phyloP scores from a whole-genome alignment of 208 protist genomes.

The Acanthamoeba castellanii region DNA sequence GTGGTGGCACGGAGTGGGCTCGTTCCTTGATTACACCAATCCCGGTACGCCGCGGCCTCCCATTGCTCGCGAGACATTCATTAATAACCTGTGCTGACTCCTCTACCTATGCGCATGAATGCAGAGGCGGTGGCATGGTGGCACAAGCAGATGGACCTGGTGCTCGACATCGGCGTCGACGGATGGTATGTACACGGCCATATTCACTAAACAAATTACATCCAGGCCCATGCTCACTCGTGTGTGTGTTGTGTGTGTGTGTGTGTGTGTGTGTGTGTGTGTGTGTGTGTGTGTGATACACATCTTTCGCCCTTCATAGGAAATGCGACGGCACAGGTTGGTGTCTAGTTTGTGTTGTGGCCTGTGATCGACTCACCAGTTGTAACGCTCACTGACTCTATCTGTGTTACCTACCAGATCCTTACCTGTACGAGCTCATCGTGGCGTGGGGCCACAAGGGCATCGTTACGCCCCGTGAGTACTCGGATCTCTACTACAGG shows the following conservation, averaged over 20 bases:
- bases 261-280: no score
- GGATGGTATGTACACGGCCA: constrained; percentile 21
- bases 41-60: not conserved
- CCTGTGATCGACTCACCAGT: not conserved
- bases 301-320: not conserved
- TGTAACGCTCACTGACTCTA: not conserved
- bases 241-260: no score
- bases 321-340: constrained; percentile 76
- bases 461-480: constrained; percentile 54
- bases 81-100: not conserved
- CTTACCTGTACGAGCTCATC: constrained; percentile 73
- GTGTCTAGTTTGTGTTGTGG: not conserved
- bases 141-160: constrained; percentile 74
- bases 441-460: constrained; percentile 39
- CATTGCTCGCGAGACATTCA: not conserved
- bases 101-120: not conserved
- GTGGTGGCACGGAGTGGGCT: constrained; percentile 76
- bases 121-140: constrained; percentile 71
- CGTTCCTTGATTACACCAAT: constrained; percentile 74
- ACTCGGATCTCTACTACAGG: constrained; percentile 76
- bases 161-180: constrained; percentile 77
- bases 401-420: constrained; percentile 16
- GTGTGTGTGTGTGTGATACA: not conserved
- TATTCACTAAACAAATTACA: not conserved
- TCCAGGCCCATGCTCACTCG: no score